These are phyloP conservation scores for Termitomyces sp. DNA, from an alignment of 1,284 basidiomycete species.

Conservation along the genomic window DNA sequence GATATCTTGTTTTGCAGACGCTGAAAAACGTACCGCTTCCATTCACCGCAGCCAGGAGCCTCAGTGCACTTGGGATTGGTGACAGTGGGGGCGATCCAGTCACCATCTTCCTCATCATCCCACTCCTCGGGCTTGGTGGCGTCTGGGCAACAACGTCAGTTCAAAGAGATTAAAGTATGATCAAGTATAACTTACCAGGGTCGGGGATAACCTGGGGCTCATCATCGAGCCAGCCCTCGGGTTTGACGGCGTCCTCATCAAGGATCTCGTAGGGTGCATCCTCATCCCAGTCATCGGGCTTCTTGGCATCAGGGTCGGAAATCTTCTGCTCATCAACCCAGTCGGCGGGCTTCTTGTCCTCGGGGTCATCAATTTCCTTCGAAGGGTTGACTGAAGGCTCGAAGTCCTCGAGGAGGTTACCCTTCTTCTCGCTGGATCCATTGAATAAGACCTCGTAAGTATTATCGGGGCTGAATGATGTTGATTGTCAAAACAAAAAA, in stretches of 20 bases:
- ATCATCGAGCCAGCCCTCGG: constrained; percentile 93
- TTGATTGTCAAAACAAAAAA: background rate
- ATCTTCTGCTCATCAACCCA: constrained; percentile 94
- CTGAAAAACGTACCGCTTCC: constrained; percentile 57
- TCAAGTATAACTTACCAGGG: constrained; percentile 51
- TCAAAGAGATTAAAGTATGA: background rate
- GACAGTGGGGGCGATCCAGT: constrained; percentile 90
- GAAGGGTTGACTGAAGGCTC: constrained; percentile 91
- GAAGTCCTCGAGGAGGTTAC: constrained; percentile 92
- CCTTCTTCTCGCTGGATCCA: constrained; percentile 75
- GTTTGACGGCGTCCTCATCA: constrained; percentile 85
- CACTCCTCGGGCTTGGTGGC: constrained; percentile 98
- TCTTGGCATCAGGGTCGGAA: constrained; percentile 78
- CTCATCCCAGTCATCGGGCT: constrained; percentile 97
- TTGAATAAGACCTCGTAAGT: constrained; percentile 94
- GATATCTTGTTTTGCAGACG: background rate
- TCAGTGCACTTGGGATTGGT: constrained; percentile 87
- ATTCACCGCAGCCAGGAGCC: constrained; percentile 91
- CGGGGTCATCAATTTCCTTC: constrained; percentile 89
- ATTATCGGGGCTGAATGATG: constrained; percentile 74
- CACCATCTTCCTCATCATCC: constrained; percentile 99
- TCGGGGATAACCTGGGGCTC: constrained; percentile 83
- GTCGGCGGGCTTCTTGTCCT: constrained; percentile 85
- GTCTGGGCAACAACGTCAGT: constrained; percentile 39
- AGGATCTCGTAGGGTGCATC: constrained; percentile 86